Conservation (phyloP, 1,284 basidiomycete species). For the Erythrobasidium hasegawianum region DNA sequence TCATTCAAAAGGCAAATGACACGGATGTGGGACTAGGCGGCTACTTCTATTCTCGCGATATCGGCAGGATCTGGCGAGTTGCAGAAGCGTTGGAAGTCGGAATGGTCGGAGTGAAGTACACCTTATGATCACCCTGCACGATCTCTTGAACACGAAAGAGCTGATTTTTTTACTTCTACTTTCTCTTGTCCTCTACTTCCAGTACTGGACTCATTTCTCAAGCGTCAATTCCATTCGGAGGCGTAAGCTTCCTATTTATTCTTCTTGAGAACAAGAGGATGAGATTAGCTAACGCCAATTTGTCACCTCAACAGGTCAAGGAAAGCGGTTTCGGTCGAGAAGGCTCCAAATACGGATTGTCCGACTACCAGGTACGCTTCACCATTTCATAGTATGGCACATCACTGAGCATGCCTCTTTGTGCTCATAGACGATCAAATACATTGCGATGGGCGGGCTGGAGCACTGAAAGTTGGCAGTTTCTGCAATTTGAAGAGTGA, state of each 20-base stretch:
- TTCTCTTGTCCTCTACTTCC: no score
- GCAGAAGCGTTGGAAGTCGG: constrained; percentile 95
- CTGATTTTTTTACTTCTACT: no score
- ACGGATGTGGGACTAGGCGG: constrained; percentile 85
- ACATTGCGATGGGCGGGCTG: constrained; percentile 32
- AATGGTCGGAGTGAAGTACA: constrained; percentile 62
- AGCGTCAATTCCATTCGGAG: constrained; percentile 85
- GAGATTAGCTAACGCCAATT: no score
- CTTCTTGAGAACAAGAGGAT: no score
- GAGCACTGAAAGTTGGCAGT: constrained; percentile 28
- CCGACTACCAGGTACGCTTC: constrained; percentile 29
- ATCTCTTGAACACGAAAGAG: no score
- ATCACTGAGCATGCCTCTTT: not conserved
- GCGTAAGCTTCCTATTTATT: constrained; percentile 69
- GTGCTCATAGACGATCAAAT: constrained; percentile 23
- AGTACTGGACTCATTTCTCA: constrained; percentile 81
- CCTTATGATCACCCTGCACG: not conserved
- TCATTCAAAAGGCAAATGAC: constrained; percentile 78
- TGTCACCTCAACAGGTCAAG: constrained; percentile 58
- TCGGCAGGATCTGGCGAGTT: constrained; percentile 90
- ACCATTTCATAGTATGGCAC: no score
- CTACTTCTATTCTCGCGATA: constrained; percentile 78
- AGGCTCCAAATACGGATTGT: constrained; percentile 43
- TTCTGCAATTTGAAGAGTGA: no score
- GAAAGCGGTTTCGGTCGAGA: constrained; percentile 66